phyloP scores from a whole-genome alignment of 192 early-diverging fungal species.

The Funneliformis mosseae region DNA sequence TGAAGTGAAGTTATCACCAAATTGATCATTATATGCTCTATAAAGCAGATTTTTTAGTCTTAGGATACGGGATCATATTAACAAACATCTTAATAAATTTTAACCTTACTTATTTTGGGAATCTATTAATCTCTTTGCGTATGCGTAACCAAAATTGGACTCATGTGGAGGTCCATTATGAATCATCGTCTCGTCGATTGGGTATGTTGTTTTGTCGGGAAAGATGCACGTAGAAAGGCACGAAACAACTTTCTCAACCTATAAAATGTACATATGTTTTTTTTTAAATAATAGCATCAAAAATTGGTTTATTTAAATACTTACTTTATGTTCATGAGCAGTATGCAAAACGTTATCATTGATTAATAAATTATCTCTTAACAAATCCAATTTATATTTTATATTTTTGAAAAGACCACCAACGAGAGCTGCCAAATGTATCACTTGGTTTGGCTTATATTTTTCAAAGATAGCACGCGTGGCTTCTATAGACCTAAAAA shows the following conservation, averaged over 20 bases:
- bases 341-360: slow-evolving; percentile 76
- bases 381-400: slow-evolving; percentile 77
- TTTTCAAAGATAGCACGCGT: slow-evolving; percentile 74
- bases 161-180: slow-evolving; percentile 80
- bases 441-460: slow-evolving; percentile 76
- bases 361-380: slow-evolving; percentile 75
- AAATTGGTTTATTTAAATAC: neutral
- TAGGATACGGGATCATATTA: neutral
- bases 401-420: slow-evolving; percentile 85
- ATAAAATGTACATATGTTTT: neutral
- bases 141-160: slow-evolving; percentile 82
- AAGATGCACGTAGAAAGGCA: slow-evolving; percentile 87
- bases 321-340: slow-evolving; percentile 62
- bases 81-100: neutral
- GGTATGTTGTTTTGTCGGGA: slow-evolving; percentile 81
- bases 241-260: slow-evolving; percentile 83
- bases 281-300: neutral
- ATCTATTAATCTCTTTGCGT: slow-evolving; percentile 84
- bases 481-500: slow-evolving; percentile 39
- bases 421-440: slow-evolving; percentile 74
- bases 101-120: slow-evolving; percentile 70
- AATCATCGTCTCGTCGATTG: slow-evolving; percentile 85
- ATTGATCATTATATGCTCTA: slow-evolving; percentile 78
- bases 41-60: neutral
- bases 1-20: slow-evolving; percentile 77